Conservation (phyloP, 495 filamentous ascomycete genomes). For the Saxispiralis lemnorum region DNA sequence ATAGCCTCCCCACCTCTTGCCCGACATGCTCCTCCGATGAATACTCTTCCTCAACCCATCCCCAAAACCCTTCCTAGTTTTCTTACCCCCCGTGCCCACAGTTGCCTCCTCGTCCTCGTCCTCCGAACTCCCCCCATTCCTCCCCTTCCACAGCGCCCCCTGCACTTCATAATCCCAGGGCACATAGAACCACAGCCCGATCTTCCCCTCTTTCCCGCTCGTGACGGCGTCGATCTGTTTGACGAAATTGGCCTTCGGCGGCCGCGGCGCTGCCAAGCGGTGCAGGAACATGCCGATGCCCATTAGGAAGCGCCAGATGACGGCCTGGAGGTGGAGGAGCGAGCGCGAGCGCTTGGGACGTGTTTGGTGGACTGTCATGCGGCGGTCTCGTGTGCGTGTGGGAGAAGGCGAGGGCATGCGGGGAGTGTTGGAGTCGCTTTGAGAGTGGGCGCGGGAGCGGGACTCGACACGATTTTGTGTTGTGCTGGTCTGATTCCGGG, state of each 20-base stretch:
- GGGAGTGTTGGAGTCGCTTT: too few relatives aligned
- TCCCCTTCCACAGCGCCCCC: constrained; percentile 23
- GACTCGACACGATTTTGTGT: too few relatives aligned
- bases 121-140: not conserved
- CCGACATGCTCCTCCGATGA: constrained; percentile 4
- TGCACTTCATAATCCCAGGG: constrained; percentile 40
- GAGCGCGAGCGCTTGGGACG: constrained; percentile 33
- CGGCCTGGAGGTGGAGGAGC: constrained; percentile 54
- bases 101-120: constrained; percentile 4
- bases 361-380: not conserved
- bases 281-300: constrained; percentile 64
- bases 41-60: not conserved
- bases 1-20: constrained; percentile 17
- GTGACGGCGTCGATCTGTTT: constrained; percentile 44
- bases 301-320: constrained; percentile 64
- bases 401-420: too few relatives aligned
- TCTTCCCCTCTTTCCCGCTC: constrained; percentile 33
- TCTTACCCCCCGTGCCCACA: constrained; percentile 13
- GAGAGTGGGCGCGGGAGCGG: too few relatives aligned
- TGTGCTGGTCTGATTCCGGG: too few relatives aligned
- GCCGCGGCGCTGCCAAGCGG: constrained; percentile 45
- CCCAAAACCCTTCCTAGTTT: not conserved
- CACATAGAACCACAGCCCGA: constrained; percentile 67
- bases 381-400: not conserved
- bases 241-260: constrained; percentile 49